phyloP scores from a whole-genome alignment of 148 eudicot species.

The Diospyros kaki region DNA sequence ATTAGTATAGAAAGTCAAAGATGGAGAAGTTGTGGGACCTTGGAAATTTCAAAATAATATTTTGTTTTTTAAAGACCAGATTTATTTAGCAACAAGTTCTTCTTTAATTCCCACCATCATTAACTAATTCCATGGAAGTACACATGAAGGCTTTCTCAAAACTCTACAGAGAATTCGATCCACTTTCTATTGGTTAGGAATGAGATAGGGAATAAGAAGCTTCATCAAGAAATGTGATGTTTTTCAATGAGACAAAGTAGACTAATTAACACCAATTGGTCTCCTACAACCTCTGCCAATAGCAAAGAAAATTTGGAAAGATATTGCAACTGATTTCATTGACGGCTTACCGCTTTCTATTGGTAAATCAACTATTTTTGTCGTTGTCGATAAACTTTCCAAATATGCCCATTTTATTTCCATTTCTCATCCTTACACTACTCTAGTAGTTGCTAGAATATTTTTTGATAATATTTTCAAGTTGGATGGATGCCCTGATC shows the following conservation, averaged over 20 bases:
- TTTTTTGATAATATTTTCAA: not conserved
- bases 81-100: not conserved
- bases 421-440: not conserved
- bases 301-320: not conserved
- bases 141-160: not conserved
- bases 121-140: not conserved
- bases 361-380: not conserved
- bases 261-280: not conserved
- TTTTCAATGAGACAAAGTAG: not conserved
- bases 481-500: not conserved
- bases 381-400: not conserved
- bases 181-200: not conserved
- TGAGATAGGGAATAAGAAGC: not conserved
- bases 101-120: not conserved
- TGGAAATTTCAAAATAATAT: too few species aligned
- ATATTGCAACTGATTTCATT: not conserved
- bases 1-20: not conserved
- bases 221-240: not conserved
- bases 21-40: too few species aligned
- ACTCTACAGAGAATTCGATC: not conserved
- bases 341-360: not conserved
- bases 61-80: too few species aligned
- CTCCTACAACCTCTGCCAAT: not conserved
- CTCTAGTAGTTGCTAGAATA: not conserved
- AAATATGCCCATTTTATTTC: constrained; percentile 2